A percentile compares a stretch with the other conserved stretches of the same genome.
Conservation (phyloP, 768 basidiomycete species). For the Tubosaeta sp. region DNA sequence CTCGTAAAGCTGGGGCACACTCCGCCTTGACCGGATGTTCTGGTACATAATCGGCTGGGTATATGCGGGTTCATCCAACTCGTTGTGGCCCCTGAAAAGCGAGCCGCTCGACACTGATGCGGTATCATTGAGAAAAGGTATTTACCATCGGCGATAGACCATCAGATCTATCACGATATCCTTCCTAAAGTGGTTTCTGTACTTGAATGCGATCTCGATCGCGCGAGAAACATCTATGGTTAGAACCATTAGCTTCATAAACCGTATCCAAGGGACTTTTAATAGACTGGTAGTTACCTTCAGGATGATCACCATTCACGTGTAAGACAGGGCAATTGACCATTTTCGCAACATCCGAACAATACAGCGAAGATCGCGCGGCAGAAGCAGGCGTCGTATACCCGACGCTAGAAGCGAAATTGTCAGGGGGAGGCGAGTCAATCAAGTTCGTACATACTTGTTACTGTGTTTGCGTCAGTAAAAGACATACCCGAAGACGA, state of each 20-base stretch:
- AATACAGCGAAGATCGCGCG: slow-evolving; percentile 83
- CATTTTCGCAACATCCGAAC: slow-evolving; percentile 87
- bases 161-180: slow-evolving; percentile 88
- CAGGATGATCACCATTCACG: slow-evolving; percentile 88
- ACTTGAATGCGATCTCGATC: slow-evolving; percentile 84
- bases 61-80: slow-evolving; percentile 81
- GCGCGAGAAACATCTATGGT: slow-evolving; percentile 76
- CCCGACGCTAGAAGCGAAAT: slow-evolving; percentile 61
- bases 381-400: slow-evolving; percentile 87
- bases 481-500: background rate
- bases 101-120: background rate
- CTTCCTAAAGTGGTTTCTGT: slow-evolving; percentile 83
- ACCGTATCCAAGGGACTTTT: background rate
- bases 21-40: slow-evolving; percentile 70
- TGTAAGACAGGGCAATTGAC: slow-evolving; percentile 86
- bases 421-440: background rate
- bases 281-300: slow-evolving; percentile 43
- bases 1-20: slow-evolving; percentile 81
- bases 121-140: background rate
- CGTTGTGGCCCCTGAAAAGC: slow-evolving; percentile 72
- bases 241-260: background rate
- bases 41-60: slow-evolving; percentile 92
- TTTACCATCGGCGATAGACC: slow-evolving; percentile 80
- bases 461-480: slow-evolving; percentile 38
- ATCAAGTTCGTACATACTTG: slow-evolving; percentile 38